Evolutionary conservation across 805 yeast species (phyloP).

Genomic region (Saccharomyces eubayanus): DNA sequence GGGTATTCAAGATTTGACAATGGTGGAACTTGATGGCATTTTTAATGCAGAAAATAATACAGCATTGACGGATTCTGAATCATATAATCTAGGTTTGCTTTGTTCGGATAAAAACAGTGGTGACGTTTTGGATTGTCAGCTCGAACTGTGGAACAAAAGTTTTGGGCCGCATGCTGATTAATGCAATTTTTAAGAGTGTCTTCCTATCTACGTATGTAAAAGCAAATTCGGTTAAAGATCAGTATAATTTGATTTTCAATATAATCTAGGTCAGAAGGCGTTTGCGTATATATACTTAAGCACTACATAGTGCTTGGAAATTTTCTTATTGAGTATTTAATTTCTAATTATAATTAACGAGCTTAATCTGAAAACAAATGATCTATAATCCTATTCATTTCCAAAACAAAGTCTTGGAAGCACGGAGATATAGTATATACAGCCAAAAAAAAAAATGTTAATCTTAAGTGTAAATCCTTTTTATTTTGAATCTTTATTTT

Average conservation of each 20-base stretch:
- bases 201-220: neutral
- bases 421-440: neutral
- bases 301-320: neutral
- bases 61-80: constrained; percentile 6
- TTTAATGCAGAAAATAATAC: neutral
- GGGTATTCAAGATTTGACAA: constrained; percentile 10
- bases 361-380: neutral
- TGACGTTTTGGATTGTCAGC: constrained; percentile 17
- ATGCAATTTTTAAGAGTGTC: neutral
- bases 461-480: neutral
- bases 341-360: neutral
- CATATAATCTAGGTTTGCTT: constrained; percentile 17
- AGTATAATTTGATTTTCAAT: neutral
- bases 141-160: constrained; percentile 22
- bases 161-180: neutral
- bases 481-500: neutral
- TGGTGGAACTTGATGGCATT: constrained; percentile 12
- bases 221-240: neutral
- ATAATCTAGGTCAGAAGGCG: neutral
- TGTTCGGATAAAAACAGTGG: constrained; percentile 18
- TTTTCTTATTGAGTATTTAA: neutral
- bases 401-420: neutral
- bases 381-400: neutral
- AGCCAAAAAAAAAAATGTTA: neutral
- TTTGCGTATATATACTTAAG: neutral